Evolutionary conservation across 2,329 filamentous ascomycete genomes (phyloP).

Genomic region (Ascochyta lentis): DNA sequence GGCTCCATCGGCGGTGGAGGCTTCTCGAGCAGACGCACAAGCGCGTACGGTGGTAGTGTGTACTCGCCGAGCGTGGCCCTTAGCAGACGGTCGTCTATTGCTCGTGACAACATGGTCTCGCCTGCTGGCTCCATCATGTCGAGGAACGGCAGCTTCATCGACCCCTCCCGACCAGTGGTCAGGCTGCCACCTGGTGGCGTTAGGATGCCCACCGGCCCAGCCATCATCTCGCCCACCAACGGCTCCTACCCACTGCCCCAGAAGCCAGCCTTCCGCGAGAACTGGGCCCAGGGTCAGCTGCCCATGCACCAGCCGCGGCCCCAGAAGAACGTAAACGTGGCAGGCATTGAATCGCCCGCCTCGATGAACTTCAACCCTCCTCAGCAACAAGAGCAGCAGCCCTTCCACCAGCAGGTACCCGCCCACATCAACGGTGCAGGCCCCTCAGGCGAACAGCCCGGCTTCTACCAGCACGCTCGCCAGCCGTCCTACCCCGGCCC

Average conservation of each 20-base stretch:
- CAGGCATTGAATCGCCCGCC: constrained; percentile 86
- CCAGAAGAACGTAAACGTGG: constrained; percentile 91
- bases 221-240: constrained; percentile 42
- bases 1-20: constrained; percentile 68
- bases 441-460: constrained; percentile 53
- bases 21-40: constrained; percentile 78
- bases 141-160: constrained; percentile 63
- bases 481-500: constrained; percentile 75
- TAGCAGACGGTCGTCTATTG: constrained; percentile 83
- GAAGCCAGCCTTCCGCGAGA: constrained; percentile 65
- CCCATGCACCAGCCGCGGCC: constrained; percentile 95
- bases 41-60: constrained; percentile 78
- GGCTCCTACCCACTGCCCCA: constrained; percentile 59
- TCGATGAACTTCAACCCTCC: constrained; percentile 65
- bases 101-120: constrained; percentile 75
- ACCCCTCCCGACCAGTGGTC: constrained; percentile 75
- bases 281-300: constrained; percentile 62
- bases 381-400: constrained; percentile 75
- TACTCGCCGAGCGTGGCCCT: constrained; percentile 89
- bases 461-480: constrained; percentile 67
- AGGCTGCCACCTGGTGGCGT: constrained; percentile 73
- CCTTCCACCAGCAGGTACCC: constrained; percentile 95
- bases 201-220: constrained; percentile 41
- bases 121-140: constrained; percentile 81
- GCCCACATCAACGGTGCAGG: constrained; percentile 69